Conservation (phyloP, 805 yeast genomes). For the Starmerella sp. region DNA sequence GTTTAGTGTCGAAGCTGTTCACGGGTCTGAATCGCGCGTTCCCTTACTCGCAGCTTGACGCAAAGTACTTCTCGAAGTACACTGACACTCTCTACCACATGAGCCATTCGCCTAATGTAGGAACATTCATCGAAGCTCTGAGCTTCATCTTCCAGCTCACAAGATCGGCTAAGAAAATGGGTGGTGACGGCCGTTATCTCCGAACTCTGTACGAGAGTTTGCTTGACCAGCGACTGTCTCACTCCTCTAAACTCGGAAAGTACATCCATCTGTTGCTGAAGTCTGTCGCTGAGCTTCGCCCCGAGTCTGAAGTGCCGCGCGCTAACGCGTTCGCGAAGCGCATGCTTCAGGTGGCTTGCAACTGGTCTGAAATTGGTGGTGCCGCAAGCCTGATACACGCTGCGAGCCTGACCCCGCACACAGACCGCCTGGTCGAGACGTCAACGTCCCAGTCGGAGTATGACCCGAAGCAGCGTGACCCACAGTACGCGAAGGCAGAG, state of each 20-base stretch:
- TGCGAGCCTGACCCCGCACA: conserved; percentile 47
- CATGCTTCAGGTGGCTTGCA: conserved; percentile 69
- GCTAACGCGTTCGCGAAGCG: conserved; percentile 86
- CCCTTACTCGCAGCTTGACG: conserved; percentile 71
- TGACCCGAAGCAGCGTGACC: conserved; percentile 85
- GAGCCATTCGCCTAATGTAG: conserved; percentile 88
- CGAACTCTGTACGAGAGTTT: conserved; percentile 83
- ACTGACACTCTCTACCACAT: conserved; percentile 75
- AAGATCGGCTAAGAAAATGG: conserved; percentile 34
- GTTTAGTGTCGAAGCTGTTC: conserved; percentile 75
- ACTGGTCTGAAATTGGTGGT: conserved; percentile 83
- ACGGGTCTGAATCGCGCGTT: conserved; percentile 95
- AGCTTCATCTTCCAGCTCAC: conserved; percentile 75
- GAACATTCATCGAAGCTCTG: conserved; percentile 87
- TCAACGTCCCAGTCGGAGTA: conserved; percentile 31
- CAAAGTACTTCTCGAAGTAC: conserved; percentile 57
- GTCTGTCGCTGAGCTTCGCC: conserved; percentile 45
- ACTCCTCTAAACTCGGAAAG: conserved; percentile 87
- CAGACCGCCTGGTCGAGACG: conserved; percentile 56
- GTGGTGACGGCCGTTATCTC: conserved; percentile 48
- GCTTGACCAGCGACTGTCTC: conserved; percentile 68
- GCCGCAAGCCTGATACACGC: conserved; percentile 21
- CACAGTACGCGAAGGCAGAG: conserved; percentile 79
- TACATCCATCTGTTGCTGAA: conserved; percentile 78
- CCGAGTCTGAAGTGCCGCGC: conserved; percentile 49